Evolutionary conservation across 1,139 yeast species (phyloP).

Genomic region (Hemisphaericaspora subhashii): DNA sequence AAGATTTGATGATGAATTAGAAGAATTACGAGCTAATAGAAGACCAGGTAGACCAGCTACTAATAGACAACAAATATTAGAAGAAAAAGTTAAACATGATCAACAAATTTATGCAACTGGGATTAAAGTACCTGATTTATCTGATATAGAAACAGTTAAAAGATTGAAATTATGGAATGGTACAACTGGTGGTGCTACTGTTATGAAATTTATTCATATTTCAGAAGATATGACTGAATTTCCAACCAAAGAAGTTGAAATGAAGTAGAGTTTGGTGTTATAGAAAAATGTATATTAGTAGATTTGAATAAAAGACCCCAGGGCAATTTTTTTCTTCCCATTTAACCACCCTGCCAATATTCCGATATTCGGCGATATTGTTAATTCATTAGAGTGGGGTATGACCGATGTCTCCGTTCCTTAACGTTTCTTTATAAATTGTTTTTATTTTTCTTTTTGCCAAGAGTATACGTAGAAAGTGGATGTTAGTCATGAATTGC

Average conservation of each 20-base stretch:
- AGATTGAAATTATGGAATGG: slow-evolving; percentile 76
- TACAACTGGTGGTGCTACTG: slow-evolving; percentile 73
- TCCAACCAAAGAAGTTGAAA: slow-evolving; percentile 28
- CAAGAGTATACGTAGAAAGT: too few relatives aligned
- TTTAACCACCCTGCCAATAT: too few relatives aligned
- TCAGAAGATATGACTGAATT: slow-evolving; percentile 32
- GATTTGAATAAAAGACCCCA: too few relatives aligned
- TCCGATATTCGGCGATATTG: too few relatives aligned
- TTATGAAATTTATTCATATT: slow-evolving; percentile 48
- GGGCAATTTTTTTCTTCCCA: too few relatives aligned
- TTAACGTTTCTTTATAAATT: too few relatives aligned
- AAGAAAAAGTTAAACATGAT: slow-evolving; percentile 63
- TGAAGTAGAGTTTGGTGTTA: slow-evolving; percentile 16
- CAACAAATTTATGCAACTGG: slow-evolving; percentile 65
- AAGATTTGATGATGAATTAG: slow-evolving; percentile 73
- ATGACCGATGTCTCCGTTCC: too few relatives aligned
- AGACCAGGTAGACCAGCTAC: slow-evolving; percentile 88
- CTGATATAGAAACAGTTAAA: slow-evolving; percentile 58
- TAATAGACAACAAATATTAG: slow-evolving; percentile 64
- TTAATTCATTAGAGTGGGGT: too few relatives aligned
- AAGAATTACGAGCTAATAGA: slow-evolving; percentile 55
- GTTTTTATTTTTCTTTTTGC: too few relatives aligned
- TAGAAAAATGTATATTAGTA: not conserved
- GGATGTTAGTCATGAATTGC: too few relatives aligned
- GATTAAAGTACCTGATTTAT: slow-evolving; percentile 69